These are phyloP conservation scores for Penicillium paradoxum DNA, from an alignment of 495 filamentous ascomycete species.

Conservation along the genomic window DNA sequence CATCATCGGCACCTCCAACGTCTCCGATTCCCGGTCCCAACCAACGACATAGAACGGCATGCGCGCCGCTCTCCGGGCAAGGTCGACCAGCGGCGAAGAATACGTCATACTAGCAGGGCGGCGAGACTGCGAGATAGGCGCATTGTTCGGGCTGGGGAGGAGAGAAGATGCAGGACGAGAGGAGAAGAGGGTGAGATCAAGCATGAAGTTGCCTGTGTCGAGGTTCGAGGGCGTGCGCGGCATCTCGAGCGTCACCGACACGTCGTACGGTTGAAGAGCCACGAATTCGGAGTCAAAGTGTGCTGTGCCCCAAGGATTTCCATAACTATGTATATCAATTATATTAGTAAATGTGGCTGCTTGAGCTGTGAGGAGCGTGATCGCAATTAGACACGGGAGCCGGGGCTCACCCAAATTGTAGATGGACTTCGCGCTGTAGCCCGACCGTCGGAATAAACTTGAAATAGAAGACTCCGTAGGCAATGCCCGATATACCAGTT, in stretches of 20 bases:
- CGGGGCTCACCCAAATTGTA: constrained; percentile 71
- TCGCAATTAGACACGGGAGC: not conserved
- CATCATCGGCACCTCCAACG: constrained; percentile 63
- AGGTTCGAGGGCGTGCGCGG: constrained; percentile 54
- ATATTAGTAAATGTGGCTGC: not conserved
- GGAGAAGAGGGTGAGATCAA: constrained; percentile 64
- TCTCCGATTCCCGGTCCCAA: constrained; percentile 50
- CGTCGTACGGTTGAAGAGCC: constrained; percentile 54
- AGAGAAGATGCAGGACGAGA: constrained; percentile 30
- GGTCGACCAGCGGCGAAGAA: constrained; percentile 52
- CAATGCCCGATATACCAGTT: constrained; percentile 56
- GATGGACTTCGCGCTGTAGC: constrained; percentile 61
- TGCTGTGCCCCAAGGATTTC: constrained; percentile 41
- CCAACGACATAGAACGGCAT: constrained; percentile 58
- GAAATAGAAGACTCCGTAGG: constrained; percentile 76
- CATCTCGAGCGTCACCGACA: constrained; percentile 67
- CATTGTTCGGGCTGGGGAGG: constrained; percentile 17
- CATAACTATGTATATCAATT: constrained; percentile 23
- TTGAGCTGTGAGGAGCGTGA: not conserved
- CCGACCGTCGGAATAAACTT: constrained; percentile 71
- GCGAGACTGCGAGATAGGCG: constrained; percentile 42
- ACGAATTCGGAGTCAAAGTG: constrained; percentile 36
- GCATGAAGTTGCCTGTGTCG: constrained; percentile 85
- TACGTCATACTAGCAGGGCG: constrained; percentile 67
- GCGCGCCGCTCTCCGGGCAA: constrained; percentile 42